Base-by-base conservation (phyloP, 2,329 filamentous ascomycete genomes). In the Stemphylium lycopersici region DNA sequence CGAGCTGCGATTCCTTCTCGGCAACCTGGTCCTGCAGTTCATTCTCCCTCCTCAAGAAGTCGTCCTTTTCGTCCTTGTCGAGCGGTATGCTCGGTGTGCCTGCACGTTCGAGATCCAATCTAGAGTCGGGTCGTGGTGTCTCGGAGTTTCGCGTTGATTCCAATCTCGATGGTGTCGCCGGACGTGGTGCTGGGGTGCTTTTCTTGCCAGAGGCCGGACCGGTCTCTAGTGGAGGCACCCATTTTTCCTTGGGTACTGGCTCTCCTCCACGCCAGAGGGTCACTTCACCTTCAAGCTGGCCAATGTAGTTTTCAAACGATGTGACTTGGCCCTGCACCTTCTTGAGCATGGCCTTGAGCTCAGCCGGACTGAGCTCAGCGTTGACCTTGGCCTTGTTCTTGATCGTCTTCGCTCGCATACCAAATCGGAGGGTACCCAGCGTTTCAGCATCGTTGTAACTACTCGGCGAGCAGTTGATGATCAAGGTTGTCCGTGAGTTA, bases 331-430 rank as follows among this genome's bases (percentile, higher is more conserved):
- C 87, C 77, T 96, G 93, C 12, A 92, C 91, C 78, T 96, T 96
- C 79, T 91, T 93, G 73, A 99, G 87, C 70, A 97, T 84, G 44
- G 87, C 84, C 79, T 98, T 99, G 81, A 99, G 87, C 77, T 99
- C 95, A 11, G 92, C 87, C 40, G 95, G 95, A 70, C 93, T 98
- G 68, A 99, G 85, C 77, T 99, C 95, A 40, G 93, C 93, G 74
- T 99, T 99, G 84, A 99, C 90, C 88, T 98, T 99, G 77, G 95
- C 95, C 84, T 98, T 98, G 82, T 98, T 98, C 88, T 98, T 97
- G 81, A 99, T 99, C 0, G 91, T 90, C 82, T 99, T 99, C 53
- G 95, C 95, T 74, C 95, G 84, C 78, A 95, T 96, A 81, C 95
- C 95, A 73, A 98, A 99, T 40, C 93, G 87, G 56, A 99, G 79